Percentiles rank a stretch among this genome's conserved stretches.
Conservation (phyloP, 2,329 filamentous ascomycete species). For the Colletotrichum lini region DNA sequence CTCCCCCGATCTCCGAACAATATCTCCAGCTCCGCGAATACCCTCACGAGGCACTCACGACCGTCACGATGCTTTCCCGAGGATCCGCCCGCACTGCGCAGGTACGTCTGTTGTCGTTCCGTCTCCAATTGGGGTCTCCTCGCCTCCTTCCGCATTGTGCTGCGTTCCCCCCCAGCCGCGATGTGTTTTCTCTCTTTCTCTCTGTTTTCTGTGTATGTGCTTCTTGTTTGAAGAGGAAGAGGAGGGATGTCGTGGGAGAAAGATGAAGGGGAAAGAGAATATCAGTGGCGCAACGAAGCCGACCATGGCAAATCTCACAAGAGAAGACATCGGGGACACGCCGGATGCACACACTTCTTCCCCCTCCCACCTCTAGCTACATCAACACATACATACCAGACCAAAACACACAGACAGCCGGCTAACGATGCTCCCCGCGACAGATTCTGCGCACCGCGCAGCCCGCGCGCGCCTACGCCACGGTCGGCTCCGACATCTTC, state of each 20-base stretch:
- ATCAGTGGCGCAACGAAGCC: too few species aligned
- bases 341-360: conserved; percentile 30
- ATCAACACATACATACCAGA: conserved; percentile 56
- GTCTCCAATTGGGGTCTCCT: conserved; percentile 16
- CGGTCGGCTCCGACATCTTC: conserved; percentile 95
- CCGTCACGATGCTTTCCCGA: conserved; percentile 70
- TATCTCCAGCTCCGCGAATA: conserved; percentile 34
- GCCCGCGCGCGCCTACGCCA: conserved; percentile 77
- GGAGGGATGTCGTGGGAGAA: neutral
- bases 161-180: neutral
- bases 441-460: conserved; percentile 67
- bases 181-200: neutral
- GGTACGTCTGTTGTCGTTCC: conserved; percentile 59
- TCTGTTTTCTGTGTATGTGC: neutral
- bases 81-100: conserved; percentile 70
- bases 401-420: conserved; percentile 45
- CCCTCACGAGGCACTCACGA: conserved; percentile 38
- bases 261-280: conserved; percentile 8
- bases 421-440: conserved; percentile 26
- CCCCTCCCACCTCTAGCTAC: conserved; percentile 68
- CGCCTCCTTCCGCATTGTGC: neutral
- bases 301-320: neutral
- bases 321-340: neutral
- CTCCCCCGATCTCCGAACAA: conserved; percentile 25
- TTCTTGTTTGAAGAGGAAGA: conserved; percentile 10